A percentile compares a stretch with the other conserved stretches of the same genome.
Evolutionary conservation across 176 grass and related monocot species (phyloP).

Genomic region (Dactylis glomerata): DNA sequence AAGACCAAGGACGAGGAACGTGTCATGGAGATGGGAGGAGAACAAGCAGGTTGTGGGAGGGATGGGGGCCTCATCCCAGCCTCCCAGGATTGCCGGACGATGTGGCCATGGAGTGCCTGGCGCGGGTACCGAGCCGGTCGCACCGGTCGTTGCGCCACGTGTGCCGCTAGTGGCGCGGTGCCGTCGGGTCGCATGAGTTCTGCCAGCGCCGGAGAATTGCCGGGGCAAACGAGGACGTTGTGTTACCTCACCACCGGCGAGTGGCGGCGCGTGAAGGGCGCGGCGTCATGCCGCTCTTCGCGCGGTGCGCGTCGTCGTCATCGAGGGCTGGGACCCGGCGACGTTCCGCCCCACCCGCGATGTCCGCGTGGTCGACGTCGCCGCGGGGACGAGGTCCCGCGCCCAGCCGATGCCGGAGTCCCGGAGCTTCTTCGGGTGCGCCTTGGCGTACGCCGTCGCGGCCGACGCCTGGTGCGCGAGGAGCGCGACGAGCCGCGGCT

Average conservation of each 20-base stretch:
- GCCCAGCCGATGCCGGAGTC: slow-evolving; percentile 27
- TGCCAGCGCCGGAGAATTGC: slow-evolving; percentile 18
- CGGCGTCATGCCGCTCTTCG: slow-evolving; percentile 27
- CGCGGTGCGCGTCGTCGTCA: slow-evolving; percentile 48
- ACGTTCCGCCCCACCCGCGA: slow-evolving; percentile 32
- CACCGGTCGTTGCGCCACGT: slow-evolving; percentile 44
- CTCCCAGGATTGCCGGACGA: slow-evolving; percentile 56
- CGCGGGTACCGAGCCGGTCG: slow-evolving; percentile 39
- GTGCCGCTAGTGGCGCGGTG: slow-evolving; percentile 35
- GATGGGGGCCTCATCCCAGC: slow-evolving; percentile 19
- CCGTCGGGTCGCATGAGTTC: slow-evolving; percentile 37
- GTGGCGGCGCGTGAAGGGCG: slow-evolving; percentile 31
- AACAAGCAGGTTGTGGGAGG: neutral
- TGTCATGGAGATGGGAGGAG: neutral
- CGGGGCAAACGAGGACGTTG: slow-evolving; percentile 41
- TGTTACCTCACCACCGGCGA: slow-evolving; percentile 50
- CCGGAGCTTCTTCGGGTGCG: slow-evolving; percentile 61
- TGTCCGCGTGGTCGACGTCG: slow-evolving; percentile 37
- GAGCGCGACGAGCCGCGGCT: slow-evolving; percentile 69
- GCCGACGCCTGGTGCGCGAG: slow-evolving; percentile 47
- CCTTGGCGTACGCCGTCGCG: slow-evolving; percentile 38
- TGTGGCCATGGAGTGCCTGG: slow-evolving; percentile 60
- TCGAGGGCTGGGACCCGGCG: slow-evolving; percentile 54
- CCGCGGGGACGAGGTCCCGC: slow-evolving; percentile 39
- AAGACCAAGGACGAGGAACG: neutral